Evolutionary conservation across 202 grass and related monocot genomes (phyloP).

Genomic region (Carex arenaria): DNA sequence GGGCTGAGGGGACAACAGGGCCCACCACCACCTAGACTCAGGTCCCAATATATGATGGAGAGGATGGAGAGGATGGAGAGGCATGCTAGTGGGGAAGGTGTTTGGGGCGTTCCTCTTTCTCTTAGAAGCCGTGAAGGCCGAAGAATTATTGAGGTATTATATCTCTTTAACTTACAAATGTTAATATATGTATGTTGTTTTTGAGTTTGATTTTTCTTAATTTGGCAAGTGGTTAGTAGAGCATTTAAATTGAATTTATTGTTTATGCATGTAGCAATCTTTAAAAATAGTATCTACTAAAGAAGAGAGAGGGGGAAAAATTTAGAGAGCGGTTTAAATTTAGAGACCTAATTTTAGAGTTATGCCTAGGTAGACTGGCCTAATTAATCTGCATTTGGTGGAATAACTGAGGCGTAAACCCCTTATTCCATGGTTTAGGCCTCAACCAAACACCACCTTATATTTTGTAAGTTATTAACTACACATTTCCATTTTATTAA

Average conservation of each 20-base stretch:
- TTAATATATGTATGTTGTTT: background rate
- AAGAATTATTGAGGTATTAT: slow-evolving; percentile 65
- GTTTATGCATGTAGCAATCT: background rate
- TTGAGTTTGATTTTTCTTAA: background rate
- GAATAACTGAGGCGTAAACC: too few species aligned
- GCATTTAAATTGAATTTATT: background rate
- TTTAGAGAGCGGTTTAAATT: too few species aligned
- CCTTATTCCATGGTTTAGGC: too few species aligned
- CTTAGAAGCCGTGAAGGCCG: slow-evolving; percentile 70
- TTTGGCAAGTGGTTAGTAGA: background rate
- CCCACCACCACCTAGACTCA: slow-evolving; percentile 44
- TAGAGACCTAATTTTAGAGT: too few species aligned
- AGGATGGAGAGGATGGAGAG: slow-evolving; percentile 67
- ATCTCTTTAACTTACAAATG: background rate
- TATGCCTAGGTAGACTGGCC: too few species aligned
- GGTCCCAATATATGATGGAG: slow-evolving; percentile 61
- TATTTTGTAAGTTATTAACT: background rate
- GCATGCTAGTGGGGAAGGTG: slow-evolving; percentile 39
- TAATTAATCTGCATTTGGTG: too few species aligned
- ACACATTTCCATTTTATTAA: background rate
- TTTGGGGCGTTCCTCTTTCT: slow-evolving; percentile 59
- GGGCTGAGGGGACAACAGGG: slow-evolving; percentile 18
- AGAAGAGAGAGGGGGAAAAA: too few species aligned
- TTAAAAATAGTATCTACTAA: too few species aligned
- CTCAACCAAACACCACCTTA: too few species aligned